Percentiles rank a stretch among this genome's conserved stretches.
Evolutionary conservation across 805 yeast genomes (phyloP).

Genomic region (Pichia paraexigua): DNA sequence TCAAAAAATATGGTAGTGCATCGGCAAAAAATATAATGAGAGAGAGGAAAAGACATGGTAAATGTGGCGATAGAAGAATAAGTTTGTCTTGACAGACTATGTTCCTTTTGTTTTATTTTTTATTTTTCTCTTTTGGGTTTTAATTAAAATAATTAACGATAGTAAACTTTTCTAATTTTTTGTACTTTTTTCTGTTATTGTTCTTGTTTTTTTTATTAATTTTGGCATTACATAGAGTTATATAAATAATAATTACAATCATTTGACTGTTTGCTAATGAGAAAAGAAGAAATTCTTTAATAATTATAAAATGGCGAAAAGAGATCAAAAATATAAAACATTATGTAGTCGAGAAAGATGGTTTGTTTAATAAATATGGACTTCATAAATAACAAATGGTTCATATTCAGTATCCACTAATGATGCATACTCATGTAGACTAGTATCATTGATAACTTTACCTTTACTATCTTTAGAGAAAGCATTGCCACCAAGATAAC

Average conservation of each 20-base stretch:
- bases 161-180: no score
- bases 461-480: constrained; percentile 63
- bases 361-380: constrained; percentile 28
- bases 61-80: constrained; percentile 24
- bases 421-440: constrained; percentile 78
- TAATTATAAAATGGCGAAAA: not conserved
- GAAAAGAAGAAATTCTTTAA: not conserved
- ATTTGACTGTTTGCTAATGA: not conserved
- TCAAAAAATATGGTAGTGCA: constrained; percentile 48
- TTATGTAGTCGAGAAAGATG: no score
- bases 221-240: no score
- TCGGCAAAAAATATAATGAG: constrained; percentile 40
- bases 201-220: not conserved
- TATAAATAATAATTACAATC: no score
- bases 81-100: constrained; percentile 8
- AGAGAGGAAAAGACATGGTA: constrained; percentile 21
- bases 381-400: constrained; percentile 82
- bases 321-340: no score
- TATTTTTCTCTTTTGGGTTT: no score
- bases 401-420: constrained; percentile 92
- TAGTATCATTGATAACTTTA: constrained; percentile 48
- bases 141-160: no score
- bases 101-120: not conserved
- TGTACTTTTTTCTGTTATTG: no score
- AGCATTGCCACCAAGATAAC: constrained; percentile 89